Evolutionary conservation across 2,329 filamentous ascomycete genomes (phyloP).

Genomic region (Colletotrichum ledebouriae): DNA sequence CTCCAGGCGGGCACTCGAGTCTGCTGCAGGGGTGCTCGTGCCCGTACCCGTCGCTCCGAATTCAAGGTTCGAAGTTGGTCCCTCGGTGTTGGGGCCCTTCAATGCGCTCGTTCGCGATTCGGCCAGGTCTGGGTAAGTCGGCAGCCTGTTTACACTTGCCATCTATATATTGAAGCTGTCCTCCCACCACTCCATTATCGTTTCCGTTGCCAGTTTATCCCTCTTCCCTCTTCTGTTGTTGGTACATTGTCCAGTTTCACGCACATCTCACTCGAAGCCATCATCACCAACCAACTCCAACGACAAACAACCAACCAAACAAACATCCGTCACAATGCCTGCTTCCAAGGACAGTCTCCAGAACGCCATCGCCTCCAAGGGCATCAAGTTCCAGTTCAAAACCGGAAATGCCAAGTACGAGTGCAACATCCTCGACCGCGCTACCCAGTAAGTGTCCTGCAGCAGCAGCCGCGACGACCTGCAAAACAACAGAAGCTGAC

Average conservation of each 20-base stretch:
- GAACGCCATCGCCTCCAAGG: conserved; percentile 41
- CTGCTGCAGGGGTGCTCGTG: conserved; percentile 13
- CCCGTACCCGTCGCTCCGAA: neutral
- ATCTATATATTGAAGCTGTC: conserved; percentile 23
- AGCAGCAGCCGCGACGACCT: neutral
- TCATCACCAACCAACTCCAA: neutral
- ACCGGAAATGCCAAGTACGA: conserved; percentile 55
- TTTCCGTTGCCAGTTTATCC: neutral
- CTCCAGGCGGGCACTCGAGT: neutral
- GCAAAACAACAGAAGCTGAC: conserved; percentile 36
- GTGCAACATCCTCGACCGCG: conserved; percentile 61
- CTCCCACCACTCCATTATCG: neutral
- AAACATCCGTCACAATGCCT: conserved; percentile 25
- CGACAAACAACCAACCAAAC: neutral
- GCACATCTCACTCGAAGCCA: neutral
- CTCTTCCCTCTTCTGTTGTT: neutral
- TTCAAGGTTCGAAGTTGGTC: conserved; percentile 20
- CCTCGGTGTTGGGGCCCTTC: conserved; percentile 8
- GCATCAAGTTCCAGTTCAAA: conserved; percentile 62
- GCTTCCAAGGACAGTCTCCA: conserved; percentile 30
- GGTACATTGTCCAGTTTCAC: neutral
- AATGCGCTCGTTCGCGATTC: conserved; percentile 7
- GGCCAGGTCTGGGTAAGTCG: conserved; percentile 31
- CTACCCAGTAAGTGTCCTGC: conserved; percentile 55
- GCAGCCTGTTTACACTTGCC: neutral